Evolutionary conservation across 805 yeast genomes (phyloP).

Genomic region (Wickerhamomyces chaumierensis): DNA sequence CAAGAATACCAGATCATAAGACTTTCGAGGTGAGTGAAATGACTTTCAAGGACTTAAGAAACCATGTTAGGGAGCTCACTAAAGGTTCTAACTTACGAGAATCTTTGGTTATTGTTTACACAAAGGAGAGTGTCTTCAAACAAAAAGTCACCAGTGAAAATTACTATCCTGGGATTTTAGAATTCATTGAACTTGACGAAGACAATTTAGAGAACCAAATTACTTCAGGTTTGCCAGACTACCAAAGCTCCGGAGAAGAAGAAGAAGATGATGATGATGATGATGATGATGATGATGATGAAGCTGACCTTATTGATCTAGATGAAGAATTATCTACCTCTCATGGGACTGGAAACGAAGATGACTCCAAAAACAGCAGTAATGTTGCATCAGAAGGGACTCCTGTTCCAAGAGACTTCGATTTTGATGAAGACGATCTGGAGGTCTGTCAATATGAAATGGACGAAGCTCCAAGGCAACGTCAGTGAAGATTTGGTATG

Average conservation of each 20-base stretch:
- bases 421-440: background rate
- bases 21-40: background rate
- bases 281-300: background rate
- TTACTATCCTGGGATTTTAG: background rate
- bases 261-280: too few relatives aligned
- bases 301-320: background rate
- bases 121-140: background rate
- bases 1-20: background rate
- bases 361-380: too few relatives aligned
- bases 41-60: background rate
- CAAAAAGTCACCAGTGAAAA: background rate
- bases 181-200: background rate
- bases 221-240: background rate
- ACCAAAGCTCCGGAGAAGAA: background rate
- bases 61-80: background rate
- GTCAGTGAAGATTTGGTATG: too few relatives aligned
- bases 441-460: background rate
- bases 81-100: background rate
- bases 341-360: too few relatives aligned
- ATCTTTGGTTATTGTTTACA: background rate
- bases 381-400: background rate
- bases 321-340: background rate
- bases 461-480: background rate
- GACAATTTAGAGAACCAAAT: background rate
- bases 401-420: background rate